Percentiles rank a stretch among this genome's conserved stretches.
phyloP scores from a whole-genome alignment of 2,329 filamentous ascomycete species.

The Cephalotrichum gorgonifer region DNA sequence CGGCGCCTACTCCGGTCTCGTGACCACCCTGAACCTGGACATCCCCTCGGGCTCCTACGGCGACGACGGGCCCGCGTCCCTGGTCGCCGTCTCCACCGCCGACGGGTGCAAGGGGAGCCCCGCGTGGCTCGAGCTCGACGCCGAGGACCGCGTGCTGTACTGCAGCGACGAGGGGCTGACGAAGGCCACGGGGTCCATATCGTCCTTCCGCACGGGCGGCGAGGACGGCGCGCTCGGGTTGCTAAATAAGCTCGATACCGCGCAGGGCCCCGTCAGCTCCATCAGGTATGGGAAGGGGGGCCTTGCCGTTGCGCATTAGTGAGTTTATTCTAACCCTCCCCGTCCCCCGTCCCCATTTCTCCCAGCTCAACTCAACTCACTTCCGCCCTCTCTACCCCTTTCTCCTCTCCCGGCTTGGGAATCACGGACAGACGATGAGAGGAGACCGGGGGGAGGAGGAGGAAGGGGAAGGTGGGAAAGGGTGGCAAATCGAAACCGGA shows the following conservation, averaged over 20 bases:
- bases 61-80: constrained; percentile 16
- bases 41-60: constrained; percentile 7
- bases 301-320: constrained; percentile 35
- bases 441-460: not conserved
- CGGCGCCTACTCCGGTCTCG: constrained; percentile 34
- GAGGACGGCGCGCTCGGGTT: constrained; percentile 26
- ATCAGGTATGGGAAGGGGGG: constrained; percentile 21
- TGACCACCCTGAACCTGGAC: constrained; percentile 36
- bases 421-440: not conserved
- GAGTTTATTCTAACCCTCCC: too few species aligned
- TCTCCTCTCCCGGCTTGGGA: not conserved
- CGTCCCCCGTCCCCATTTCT: too few species aligned
- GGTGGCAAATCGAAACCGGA: not conserved
- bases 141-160: constrained; percentile 37
- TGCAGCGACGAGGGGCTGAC: constrained; percentile 49
- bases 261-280: constrained; percentile 32
- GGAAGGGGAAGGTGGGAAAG: not conserved
- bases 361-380: too few species aligned
- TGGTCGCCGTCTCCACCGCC: constrained; percentile 30
- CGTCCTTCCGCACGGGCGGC: constrained; percentile 24
- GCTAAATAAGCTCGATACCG: constrained; percentile 22
- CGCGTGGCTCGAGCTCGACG: constrained; percentile 50
- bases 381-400: not conserved
- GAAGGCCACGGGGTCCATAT: constrained; percentile 35
- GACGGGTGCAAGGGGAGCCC: constrained; percentile 42